These are phyloP conservation scores for Lentinula lateritia DNA, from an alignment of 768 basidiomycete species.

Conservation along the genomic window DNA sequence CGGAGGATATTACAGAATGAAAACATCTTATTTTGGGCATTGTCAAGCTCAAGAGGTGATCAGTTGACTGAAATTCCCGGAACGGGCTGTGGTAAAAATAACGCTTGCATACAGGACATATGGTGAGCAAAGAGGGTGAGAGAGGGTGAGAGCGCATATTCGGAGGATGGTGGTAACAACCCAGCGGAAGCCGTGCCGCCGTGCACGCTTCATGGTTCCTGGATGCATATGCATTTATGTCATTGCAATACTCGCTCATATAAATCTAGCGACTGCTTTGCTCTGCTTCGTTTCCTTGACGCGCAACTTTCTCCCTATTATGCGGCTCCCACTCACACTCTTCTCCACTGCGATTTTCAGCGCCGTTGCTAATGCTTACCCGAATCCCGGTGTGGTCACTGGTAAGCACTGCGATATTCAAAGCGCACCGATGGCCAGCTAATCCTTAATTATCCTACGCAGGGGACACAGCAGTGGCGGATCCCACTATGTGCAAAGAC, in stretches of 20 bases:
- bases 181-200: background rate
- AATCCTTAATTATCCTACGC: background rate
- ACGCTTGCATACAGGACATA: background rate
- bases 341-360: background rate
- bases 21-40: background rate
- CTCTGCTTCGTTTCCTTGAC: background rate
- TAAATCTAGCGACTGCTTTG: background rate
- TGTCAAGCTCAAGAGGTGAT: background rate
- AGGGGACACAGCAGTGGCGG: conserved; percentile 19
- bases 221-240: background rate
- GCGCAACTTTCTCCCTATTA: background rate
- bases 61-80: background rate
- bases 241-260: background rate
- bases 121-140: background rate
- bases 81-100: background rate
- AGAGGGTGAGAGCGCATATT: background rate
- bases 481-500: conserved; percentile 26
- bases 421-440: too few species aligned
- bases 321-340: background rate
- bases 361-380: background rate
- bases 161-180: background rate
- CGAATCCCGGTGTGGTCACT: conserved; percentile 1
- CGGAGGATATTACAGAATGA: background rate
- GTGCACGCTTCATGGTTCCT: background rate
- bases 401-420: background rate